Conservation (phyloP, 2,329 filamentous ascomycete genomes). For the Fusarium phyllophilum region DNA sequence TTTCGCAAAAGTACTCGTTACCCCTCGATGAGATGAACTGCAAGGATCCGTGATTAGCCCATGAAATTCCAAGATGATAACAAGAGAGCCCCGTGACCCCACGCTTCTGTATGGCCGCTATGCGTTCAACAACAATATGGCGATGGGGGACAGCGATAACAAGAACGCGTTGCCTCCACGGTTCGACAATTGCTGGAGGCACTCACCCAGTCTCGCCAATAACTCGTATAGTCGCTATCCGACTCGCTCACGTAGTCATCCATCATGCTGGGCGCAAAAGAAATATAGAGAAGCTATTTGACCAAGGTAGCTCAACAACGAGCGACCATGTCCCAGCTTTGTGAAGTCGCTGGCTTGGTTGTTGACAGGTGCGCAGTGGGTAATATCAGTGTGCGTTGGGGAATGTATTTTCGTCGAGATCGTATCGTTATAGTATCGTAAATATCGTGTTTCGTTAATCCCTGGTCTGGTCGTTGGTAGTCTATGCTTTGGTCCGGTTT, state of each 20-base stretch:
- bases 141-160: background rate
- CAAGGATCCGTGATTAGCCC: constrained; percentile 24
- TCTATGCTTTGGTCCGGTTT: constrained; percentile 10
- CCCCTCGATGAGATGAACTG: constrained; percentile 98
- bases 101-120: background rate
- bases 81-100: constrained; percentile 15
- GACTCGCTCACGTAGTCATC: constrained; percentile 98
- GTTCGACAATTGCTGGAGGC: background rate
- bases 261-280: constrained; percentile 65
- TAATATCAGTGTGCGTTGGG: constrained; percentile 4
- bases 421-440: constrained; percentile 21
- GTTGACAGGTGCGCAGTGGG: constrained; percentile 20
- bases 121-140: background rate
- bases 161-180: constrained; percentile 3
- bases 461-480: constrained; percentile 12
- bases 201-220: constrained; percentile 99
- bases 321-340: constrained; percentile 45
- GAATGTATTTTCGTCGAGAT: constrained; percentile 2
- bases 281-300: constrained; percentile 24
- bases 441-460: constrained; percentile 22
- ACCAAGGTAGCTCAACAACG: constrained; percentile 37
- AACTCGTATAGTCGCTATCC: constrained; percentile 98
- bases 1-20: constrained; percentile 99
- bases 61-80: background rate
- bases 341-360: background rate